Percentiles rank a stretch among this genome's conserved stretches.
Evolutionary conservation across 139 green algal species (phyloP).

Genomic region (Zygnema cylindricum): DNA sequence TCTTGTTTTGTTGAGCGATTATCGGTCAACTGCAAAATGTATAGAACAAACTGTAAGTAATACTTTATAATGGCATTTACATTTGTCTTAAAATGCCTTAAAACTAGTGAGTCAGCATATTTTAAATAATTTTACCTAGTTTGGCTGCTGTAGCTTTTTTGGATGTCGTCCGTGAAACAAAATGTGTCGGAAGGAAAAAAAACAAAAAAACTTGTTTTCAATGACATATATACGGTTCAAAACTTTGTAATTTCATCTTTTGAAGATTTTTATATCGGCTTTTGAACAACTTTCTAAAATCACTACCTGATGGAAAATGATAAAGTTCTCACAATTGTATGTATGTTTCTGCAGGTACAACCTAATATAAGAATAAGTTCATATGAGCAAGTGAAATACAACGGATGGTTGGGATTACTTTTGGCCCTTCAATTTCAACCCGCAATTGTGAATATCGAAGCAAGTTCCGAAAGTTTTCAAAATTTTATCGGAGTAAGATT

Average conservation of each 20-base stretch:
- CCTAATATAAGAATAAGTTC: neutral
- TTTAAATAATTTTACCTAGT: too few species aligned
- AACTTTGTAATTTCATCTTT: neutral
- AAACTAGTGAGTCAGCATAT: neutral
- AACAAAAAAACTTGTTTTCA: neutral
- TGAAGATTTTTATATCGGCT: neutral
- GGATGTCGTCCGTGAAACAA: neutral
- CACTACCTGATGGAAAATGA: neutral
- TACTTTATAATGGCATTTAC: too few species aligned
- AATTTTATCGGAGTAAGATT: slow-evolving; percentile 11
- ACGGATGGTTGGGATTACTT: slow-evolving; percentile 6
- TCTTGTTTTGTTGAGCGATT: neutral
- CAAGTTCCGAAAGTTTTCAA: neutral
- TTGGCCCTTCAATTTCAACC: slow-evolving; percentile 18
- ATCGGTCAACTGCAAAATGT: neutral
- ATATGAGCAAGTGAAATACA: slow-evolving; percentile 28
- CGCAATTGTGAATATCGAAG: slow-evolving; percentile 15
- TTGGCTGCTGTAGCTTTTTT: too few species aligned
- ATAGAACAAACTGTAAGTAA: too few species aligned
- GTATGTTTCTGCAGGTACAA: neutral
- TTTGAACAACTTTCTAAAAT: neutral
- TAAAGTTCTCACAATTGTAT: neutral
- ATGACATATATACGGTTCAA: neutral
- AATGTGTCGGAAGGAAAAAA: neutral
- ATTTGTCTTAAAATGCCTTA: neutral